phyloP scores from a whole-genome alignment of 1,284 basidiomycete genomes.

The Puccinia coronata region DNA sequence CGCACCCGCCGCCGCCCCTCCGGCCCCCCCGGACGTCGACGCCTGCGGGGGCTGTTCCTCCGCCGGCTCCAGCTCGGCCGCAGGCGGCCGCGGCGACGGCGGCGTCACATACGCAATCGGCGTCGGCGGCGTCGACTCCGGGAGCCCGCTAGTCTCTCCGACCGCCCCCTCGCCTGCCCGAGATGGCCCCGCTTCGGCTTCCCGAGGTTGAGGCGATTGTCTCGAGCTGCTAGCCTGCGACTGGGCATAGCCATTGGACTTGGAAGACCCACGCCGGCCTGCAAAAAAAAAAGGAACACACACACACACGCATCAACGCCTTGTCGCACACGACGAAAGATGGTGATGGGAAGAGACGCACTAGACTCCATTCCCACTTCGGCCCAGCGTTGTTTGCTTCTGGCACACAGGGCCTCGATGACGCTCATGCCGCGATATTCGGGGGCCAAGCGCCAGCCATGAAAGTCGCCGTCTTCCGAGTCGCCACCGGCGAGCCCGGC shows the following conservation, averaged over 20 bases:
- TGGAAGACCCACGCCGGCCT: background rate
- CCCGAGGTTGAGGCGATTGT: background rate
- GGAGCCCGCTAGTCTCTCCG: background rate
- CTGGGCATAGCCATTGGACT: background rate
- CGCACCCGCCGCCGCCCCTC: background rate
- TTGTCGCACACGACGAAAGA: no score
- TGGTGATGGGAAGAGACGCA: background rate
- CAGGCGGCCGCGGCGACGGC: constrained; percentile 26
- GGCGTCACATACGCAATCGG: constrained; percentile 46
- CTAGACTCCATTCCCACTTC: constrained; percentile 66
- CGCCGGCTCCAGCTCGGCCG: background rate
- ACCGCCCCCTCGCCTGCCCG: no score
- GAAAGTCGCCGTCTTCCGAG: constrained; percentile 65
- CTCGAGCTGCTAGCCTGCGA: background rate
- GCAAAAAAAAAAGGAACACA: background rate
- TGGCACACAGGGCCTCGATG: constrained; percentile 85
- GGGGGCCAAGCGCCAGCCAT: constrained; percentile 68
- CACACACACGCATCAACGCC: no score
- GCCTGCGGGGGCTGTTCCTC: background rate
- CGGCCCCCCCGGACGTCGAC: background rate
- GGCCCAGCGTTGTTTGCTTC: constrained; percentile 78
- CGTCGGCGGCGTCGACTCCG: background rate
- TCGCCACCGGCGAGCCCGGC: constrained; percentile 69
- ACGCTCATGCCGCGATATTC: constrained; percentile 87
- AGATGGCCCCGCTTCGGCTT: background rate